Base-by-base conservation (phyloP, 2,329 filamentous ascomycete species). In the Fusarium anguioides region DNA sequence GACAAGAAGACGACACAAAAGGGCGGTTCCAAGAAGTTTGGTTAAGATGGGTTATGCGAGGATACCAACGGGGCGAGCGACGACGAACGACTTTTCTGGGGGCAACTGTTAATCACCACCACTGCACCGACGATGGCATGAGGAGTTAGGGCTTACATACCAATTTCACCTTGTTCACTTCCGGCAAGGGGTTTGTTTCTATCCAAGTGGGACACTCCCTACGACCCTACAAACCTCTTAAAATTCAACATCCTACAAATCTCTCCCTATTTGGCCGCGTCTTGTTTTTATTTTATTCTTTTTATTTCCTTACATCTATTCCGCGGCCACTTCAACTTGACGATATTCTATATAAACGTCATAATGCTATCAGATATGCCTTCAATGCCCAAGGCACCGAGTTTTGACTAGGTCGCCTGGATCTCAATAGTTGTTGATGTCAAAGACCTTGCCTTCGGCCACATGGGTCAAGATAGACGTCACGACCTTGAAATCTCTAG, bases 401-500 rank as follows among this genome's bases (percentile, higher is more conserved):
- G 26, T 23, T 45, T 11, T 27, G 8, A 9, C 21, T 23, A 8
- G 14, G n/a, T 17, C 31, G n/a, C 31, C 15, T n/a, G 26, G 26
- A 9, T n/a, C 9, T 55, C 40, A 62, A 10, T 39, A 58, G 3
- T 64, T 62, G 26, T 62, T 47, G 4, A 76, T 70, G 15, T 76
- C 71, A 57, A 77, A 77, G 33, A 70, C 55, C 11, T 67, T 67
- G 2, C 72, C 75, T 44, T 76, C 69, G 7, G 80, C 81, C 49
- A 89, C 82, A 50, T 77, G 73, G 23, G 81, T 79, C 70, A 97
- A 76, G 5, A 94, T 88, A 7, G 83, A 79, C 62, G 81, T 84
- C 17, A 96, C 85, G n/a, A 93, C 76, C 20, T 78, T 79, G 60
- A 90, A 79, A 74, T 97, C 94, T 60, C 84, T 83, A 45, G 88